Conservation (phyloP, 176 grass and related monocot genomes). For the Ampelocalamus luodianensis region DNA sequence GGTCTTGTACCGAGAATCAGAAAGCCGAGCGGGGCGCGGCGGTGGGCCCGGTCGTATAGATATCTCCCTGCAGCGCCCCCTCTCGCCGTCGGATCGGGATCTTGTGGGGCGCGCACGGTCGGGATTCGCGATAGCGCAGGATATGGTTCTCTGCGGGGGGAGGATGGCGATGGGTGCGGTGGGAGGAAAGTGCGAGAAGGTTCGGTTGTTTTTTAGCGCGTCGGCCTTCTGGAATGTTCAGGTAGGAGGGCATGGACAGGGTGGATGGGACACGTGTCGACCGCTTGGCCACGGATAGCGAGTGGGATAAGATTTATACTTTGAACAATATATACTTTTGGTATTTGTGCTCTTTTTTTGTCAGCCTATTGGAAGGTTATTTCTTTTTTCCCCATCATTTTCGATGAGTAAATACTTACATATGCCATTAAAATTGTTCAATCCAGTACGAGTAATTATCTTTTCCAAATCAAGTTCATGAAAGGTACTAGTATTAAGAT, state of each 20-base stretch:
- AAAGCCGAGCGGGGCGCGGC: neutral
- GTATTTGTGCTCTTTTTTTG: neutral
- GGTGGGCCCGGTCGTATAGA: neutral
- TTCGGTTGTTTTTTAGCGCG: constrained; percentile 38
- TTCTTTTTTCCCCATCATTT: neutral
- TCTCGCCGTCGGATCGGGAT: constrained; percentile 13
- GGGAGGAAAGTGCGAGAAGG: constrained; percentile 58
- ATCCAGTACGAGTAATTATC: too few relatives aligned
- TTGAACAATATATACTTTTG: neutral
- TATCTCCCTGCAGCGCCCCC: neutral
- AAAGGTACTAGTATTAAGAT: neutral
- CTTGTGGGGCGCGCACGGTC: neutral
- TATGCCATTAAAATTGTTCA: neutral
- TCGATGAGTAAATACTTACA: neutral
- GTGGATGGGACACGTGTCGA: constrained; percentile 47
- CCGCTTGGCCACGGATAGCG: neutral
- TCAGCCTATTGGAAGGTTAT: neutral
- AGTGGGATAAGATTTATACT: constrained; percentile 40
- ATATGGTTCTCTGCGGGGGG: neutral
- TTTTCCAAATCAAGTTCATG: neutral
- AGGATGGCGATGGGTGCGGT: neutral
- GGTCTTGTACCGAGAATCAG: constrained; percentile 32
- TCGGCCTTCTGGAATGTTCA: constrained; percentile 58
- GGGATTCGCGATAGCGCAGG: neutral
- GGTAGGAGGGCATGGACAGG: neutral